A percentile compares a stretch with the other conserved stretches of the same genome.
Conservation (phyloP, 2,329 filamentous ascomycete genomes). For the Neofusicoccum sp. region DNA sequence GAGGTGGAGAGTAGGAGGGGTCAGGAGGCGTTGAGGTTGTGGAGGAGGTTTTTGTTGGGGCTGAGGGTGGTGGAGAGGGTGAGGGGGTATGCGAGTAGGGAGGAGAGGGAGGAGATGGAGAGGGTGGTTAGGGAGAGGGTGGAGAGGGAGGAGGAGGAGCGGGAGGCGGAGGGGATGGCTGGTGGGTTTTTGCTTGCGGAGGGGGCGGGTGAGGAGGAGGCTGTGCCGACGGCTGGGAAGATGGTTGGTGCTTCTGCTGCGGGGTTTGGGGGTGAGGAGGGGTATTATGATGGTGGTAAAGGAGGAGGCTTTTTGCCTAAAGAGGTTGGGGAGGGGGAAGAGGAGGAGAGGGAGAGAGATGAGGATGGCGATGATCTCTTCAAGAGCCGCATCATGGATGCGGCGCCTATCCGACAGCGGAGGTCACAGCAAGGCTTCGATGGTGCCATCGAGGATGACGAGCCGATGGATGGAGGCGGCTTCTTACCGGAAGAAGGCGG, state of each 20-base stretch:
- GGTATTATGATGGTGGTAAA: constrained; percentile 2
- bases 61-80: constrained; percentile 74
- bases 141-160: constrained; percentile 23
- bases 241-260: background rate
- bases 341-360: too few relatives aligned
- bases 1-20: constrained; percentile 60
- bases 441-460: constrained; percentile 1
- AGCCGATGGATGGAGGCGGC: constrained; percentile 22
- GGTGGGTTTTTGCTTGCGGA: constrained; percentile 52
- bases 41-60: constrained; percentile 63
- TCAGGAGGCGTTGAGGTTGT: constrained; percentile 55
- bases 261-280: background rate
- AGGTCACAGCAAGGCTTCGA: constrained; percentile 2
- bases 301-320: constrained; percentile 29
- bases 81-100: constrained; percentile 53
- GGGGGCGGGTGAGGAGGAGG: constrained; percentile 50
- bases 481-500: constrained; percentile 27
- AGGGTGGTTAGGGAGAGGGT: constrained; percentile 27
- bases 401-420: background rate
- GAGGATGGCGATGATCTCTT: background rate
- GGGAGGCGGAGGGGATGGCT: constrained; percentile 22
- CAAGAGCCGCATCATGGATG: background rate
- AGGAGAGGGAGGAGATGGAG: constrained; percentile 25
- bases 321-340: constrained; percentile 26
- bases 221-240: constrained; percentile 27